phyloP scores from a whole-genome alignment of 257 asterid genomes.

The Solanum tarijense region DNA sequence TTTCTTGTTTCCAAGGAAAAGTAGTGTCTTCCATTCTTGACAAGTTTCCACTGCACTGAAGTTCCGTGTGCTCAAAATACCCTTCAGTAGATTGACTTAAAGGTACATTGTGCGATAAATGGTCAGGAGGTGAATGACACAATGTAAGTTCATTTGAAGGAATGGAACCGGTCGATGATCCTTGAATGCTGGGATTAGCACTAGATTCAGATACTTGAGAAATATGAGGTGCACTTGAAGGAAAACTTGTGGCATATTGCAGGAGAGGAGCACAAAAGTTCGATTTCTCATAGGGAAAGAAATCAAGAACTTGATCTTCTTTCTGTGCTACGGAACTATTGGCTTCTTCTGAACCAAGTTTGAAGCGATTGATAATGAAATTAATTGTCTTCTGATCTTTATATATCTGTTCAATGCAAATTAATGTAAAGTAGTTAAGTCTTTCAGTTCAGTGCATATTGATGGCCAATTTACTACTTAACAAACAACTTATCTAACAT shows the following conservation, averaged over 20 bases:
- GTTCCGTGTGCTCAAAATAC: slow-evolving; percentile 10
- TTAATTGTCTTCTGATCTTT: slow-evolving; percentile 44
- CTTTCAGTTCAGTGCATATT: neutral
- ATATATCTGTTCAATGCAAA: slow-evolving; percentile 29
- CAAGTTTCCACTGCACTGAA: slow-evolving; percentile 6
- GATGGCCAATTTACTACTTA: neutral
- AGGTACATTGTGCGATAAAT: slow-evolving; percentile 7
- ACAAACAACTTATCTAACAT: neutral
- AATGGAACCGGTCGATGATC: slow-evolving; percentile 50
- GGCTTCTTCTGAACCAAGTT: slow-evolving; percentile 21
- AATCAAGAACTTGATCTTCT: slow-evolving; percentile 9
- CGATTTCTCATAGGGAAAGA: slow-evolving; percentile 6
- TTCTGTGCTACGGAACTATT: slow-evolving; percentile 3
- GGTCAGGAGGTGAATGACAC: slow-evolving; percentile 12
- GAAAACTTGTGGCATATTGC: neutral
- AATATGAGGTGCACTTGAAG: neutral
- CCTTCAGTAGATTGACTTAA: slow-evolving; percentile 21
- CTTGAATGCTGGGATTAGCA: slow-evolving; percentile 40
- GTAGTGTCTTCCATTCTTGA: slow-evolving; percentile 10
- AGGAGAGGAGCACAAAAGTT: slow-evolving; percentile 14
- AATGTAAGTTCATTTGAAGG: slow-evolving; percentile 28
- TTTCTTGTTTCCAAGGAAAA: neutral
- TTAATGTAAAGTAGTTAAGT: neutral
- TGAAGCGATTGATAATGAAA: slow-evolving; percentile 26
- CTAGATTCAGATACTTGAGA: slow-evolving; percentile 20